phyloP scores from a whole-genome alignment of 345 rosid genomes.

The Citropsis articulata region DNA sequence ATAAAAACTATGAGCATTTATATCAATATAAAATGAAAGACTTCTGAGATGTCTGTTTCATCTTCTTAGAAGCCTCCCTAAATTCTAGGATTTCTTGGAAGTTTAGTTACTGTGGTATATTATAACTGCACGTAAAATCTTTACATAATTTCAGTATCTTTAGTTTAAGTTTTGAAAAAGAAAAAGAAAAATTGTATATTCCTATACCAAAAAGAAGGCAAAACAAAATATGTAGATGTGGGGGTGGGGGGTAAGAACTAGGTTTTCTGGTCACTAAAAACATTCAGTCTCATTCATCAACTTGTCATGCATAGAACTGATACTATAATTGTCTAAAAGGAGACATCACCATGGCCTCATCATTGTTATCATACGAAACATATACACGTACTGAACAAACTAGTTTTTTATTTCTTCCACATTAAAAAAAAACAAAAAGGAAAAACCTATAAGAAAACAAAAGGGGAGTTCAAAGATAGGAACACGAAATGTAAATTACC shows the following conservation, averaged over 20 bases:
- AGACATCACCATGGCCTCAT: not conserved
- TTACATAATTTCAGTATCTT: not conserved
- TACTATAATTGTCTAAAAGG: not conserved
- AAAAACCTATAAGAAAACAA: not conserved
- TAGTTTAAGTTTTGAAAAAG: not conserved
- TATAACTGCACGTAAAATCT: not conserved
- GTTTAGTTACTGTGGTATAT: not conserved
- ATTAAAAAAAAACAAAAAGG: not conserved
- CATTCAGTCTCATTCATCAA: not conserved
- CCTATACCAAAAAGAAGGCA: not conserved
- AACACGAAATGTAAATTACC: slow-evolving; percentile 38
- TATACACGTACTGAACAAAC: not conserved
- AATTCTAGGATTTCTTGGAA: not conserved
- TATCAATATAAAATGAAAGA: too few relatives aligned
- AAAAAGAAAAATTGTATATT: not conserved
- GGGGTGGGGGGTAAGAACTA: not conserved
- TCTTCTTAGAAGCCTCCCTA: not conserved
- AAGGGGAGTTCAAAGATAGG: not conserved
- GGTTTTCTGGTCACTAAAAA: not conserved
- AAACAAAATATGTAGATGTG: not conserved
- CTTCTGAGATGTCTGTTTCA: not conserved
- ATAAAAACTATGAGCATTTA: too few relatives aligned
- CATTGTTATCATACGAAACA: not conserved
- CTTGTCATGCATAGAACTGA: not conserved
- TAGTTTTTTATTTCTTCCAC: not conserved